A percentile compares a stretch with the other conserved stretches of the same genome.
Conservation (phyloP, 352 stramenopile species). For the Pythium dissotocum region DNA sequence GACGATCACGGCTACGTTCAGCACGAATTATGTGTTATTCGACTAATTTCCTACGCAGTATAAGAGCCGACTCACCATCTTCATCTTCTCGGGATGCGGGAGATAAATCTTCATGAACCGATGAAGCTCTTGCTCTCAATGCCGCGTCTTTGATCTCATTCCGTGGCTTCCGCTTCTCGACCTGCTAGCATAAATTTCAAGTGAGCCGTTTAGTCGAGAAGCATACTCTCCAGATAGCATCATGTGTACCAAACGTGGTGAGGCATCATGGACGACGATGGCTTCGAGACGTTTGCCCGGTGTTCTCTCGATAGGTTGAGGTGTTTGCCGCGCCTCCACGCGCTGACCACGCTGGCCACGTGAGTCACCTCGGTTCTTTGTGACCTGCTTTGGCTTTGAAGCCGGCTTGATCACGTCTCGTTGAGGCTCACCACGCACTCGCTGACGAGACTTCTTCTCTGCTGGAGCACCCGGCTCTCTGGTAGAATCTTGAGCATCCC, state of each 20-base stretch:
- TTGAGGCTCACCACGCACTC: not conserved
- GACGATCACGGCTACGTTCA: conserved; percentile 3
- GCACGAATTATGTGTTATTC: not conserved
- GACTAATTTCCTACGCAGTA: not conserved
- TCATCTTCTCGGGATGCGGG: not conserved
- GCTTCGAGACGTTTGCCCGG: no score
- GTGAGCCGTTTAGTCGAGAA: no score
- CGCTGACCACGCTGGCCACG: not conserved
- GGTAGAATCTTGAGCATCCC: not conserved
- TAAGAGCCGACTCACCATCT: not conserved
- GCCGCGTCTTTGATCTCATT: not conserved
- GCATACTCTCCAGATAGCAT: not conserved
- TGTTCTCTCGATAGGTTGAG: not conserved
- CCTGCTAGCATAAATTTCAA: not conserved
- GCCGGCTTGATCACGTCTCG: not conserved
- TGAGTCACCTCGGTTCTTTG: not conserved
- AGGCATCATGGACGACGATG: no score
- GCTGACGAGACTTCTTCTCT: not conserved
- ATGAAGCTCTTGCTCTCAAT: not conserved
- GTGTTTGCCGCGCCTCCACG: not conserved
- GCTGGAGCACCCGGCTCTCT: not conserved
- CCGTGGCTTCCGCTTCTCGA: not conserved
- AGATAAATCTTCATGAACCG: not conserved
- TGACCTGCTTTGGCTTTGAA: not conserved
- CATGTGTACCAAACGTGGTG: no score